These are phyloP conservation scores for Debaryomyces tyrocola DNA, from an alignment of 805 yeast genomes.

Conservation along the genomic window DNA sequence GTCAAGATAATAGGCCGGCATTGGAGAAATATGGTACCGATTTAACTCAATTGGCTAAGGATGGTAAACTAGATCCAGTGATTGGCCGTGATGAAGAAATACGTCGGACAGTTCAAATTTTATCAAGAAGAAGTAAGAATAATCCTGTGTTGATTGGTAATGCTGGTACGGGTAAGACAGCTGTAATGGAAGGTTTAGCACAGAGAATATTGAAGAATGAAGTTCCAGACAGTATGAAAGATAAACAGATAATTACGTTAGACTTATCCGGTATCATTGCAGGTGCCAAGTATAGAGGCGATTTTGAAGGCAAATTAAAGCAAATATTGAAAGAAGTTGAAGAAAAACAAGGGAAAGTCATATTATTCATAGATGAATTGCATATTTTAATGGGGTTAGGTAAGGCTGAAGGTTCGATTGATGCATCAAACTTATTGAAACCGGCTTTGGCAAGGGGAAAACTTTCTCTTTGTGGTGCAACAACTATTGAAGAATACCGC, in stretches of 20 bases:
- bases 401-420: conserved; percentile 91
- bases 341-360: conserved; percentile 69
- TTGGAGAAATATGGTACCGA: conserved; percentile 83
- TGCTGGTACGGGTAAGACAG: conserved; percentile 98
- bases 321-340: conserved; percentile 81
- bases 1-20: conserved; percentile 62
- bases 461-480: conserved; percentile 93
- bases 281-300: conserved; percentile 96
- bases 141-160: conserved; percentile 94
- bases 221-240: conserved; percentile 92
- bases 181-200: conserved; percentile 94
- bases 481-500: conserved; percentile 89
- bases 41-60: conserved; percentile 79
- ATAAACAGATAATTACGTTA: conserved; percentile 77
- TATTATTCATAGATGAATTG: conserved; percentile 86
- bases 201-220: conserved; percentile 89
- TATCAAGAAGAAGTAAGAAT: conserved; percentile 90
- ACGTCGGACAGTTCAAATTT: conserved; percentile 85
- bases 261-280: conserved; percentile 89
- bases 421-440: conserved; percentile 88
- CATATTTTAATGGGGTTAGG: conserved; percentile 90
- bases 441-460: conserved; percentile 94
- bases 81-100: conserved; percentile 97
- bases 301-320: conserved; percentile 88
- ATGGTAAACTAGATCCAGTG: conserved; percentile 93